These are phyloP conservation scores for Suillus subalutaceus DNA, from an alignment of 768 basidiomycete genomes.

Conservation along the genomic window DNA sequence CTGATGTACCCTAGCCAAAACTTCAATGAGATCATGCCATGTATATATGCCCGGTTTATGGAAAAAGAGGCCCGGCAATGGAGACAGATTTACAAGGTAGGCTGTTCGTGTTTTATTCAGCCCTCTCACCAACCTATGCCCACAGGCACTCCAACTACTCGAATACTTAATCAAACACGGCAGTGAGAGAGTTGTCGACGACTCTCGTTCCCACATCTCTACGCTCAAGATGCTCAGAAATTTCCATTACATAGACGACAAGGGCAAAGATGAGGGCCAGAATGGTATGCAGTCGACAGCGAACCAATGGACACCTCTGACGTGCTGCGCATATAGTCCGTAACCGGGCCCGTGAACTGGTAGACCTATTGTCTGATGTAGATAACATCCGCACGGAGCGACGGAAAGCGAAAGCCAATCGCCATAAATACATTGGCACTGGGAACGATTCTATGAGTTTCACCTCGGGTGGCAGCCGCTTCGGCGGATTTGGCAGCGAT, in stretches of 20 bases:
- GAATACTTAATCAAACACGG: slow-evolving; percentile 98
- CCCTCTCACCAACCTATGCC: slow-evolving; percentile 10
- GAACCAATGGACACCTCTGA: neutral
- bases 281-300: slow-evolving; percentile 63
- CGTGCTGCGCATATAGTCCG: slow-evolving; percentile 64
- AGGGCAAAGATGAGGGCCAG: slow-evolving; percentile 97
- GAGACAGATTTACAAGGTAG: slow-evolving; percentile 97
- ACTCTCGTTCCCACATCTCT: slow-evolving; percentile 91
- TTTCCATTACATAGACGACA: slow-evolving; percentile 98
- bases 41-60: slow-evolving; percentile 93
- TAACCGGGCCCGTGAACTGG: slow-evolving; percentile 90
- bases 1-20: slow-evolving; percentile 65
- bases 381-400: slow-evolving; percentile 89
- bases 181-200: slow-evolving; percentile 96
- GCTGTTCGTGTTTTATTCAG: slow-evolving; percentile 13
- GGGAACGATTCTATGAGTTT: slow-evolving; percentile 84
- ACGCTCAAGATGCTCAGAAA: slow-evolving; percentile 97
- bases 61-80: slow-evolving; percentile 98
- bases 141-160: slow-evolving; percentile 84
- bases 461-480: slow-evolving; percentile 55
- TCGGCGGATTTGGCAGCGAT: slow-evolving; percentile 74
- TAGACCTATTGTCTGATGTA: slow-evolving; percentile 89
- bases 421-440: slow-evolving; percentile 85
- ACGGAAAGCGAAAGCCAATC: slow-evolving; percentile 89
- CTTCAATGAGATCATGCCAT: slow-evolving; percentile 99